phyloP scores from a whole-genome alignment of 2,329 filamentous ascomycete species.

The Aspergillus ibericus region DNA sequence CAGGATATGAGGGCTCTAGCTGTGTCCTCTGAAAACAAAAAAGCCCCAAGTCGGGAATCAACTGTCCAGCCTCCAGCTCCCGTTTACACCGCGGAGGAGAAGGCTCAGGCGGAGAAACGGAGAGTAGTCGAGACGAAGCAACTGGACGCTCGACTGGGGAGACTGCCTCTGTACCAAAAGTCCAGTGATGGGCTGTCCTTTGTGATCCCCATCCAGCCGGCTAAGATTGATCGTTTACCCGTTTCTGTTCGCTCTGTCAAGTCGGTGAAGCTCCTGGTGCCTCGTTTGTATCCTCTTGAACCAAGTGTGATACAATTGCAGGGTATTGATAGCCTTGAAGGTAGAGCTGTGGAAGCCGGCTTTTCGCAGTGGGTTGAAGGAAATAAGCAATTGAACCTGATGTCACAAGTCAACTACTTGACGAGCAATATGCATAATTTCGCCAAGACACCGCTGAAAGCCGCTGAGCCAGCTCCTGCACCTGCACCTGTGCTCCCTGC shows the following conservation, averaged over 20 bases:
- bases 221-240: conserved; percentile 62
- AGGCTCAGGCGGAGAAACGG: conserved; percentile 60
- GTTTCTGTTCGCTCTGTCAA: conserved; percentile 60
- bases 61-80: conserved; percentile 36
- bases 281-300: conserved; percentile 70
- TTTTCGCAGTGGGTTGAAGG: conserved; percentile 62
- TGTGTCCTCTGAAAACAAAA: background rate
- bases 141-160: conserved; percentile 72
- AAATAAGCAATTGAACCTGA: conserved; percentile 63
- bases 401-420: conserved; percentile 73
- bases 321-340: conserved; percentile 61
- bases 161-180: conserved; percentile 65
- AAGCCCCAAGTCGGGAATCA: background rate
- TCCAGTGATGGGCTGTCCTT: conserved; percentile 70
- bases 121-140: conserved; percentile 68
- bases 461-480: conserved; percentile 11
- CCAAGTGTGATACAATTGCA: conserved; percentile 65
- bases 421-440: conserved; percentile 69
- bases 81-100: conserved; percentile 61
- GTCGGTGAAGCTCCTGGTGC: conserved; percentile 67
- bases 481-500: conserved; percentile 3
- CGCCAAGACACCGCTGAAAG: conserved; percentile 54
- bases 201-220: conserved; percentile 68
- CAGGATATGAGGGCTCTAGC: conserved; percentile 8
- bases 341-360: conserved; percentile 62